A percentile compares a stretch with the other conserved stretches of the same genome.
These are phyloP conservation scores for Aotearoamyces nothofagi DNA, from an alignment of 2,329 filamentous ascomycete species.

Conservation along the genomic window DNA sequence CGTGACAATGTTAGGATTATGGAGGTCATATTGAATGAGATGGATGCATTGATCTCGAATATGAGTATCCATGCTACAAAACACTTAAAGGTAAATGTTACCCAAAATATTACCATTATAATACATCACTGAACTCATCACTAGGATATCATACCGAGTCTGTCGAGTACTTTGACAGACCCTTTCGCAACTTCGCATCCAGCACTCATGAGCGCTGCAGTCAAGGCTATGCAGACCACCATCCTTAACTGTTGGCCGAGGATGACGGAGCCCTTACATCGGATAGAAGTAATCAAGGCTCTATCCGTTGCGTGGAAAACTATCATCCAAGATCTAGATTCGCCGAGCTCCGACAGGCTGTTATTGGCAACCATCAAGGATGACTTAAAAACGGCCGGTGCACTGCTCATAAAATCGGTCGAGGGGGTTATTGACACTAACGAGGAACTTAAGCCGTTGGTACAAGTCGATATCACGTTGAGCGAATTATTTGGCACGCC, in stretches of 20 bases:
- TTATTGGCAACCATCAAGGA: slow-evolving; percentile 8
- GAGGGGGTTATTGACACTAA: slow-evolving; percentile 2
- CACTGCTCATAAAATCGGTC: slow-evolving; percentile 12
- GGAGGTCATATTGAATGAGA: slow-evolving; percentile 35
- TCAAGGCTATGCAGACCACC: slow-evolving; percentile 38
- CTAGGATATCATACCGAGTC: slow-evolving; percentile 50
- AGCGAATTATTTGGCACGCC: slow-evolving; percentile 19
- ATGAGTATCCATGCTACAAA: slow-evolving; percentile 50
- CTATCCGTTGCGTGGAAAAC: slow-evolving; percentile 49
- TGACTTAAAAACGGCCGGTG: slow-evolving; percentile 10
- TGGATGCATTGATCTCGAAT: slow-evolving; percentile 31
- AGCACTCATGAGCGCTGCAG: slow-evolving; percentile 32
- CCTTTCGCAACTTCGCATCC: slow-evolving; percentile 46
- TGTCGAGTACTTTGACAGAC: slow-evolving; percentile 49
- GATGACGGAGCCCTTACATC: slow-evolving; percentile 35
- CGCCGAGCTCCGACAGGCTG: too few relatives aligned
- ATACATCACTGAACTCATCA: neutral
- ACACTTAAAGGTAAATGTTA: slow-evolving; percentile 43
- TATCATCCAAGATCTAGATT: slow-evolving; percentile 26
- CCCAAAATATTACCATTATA: slow-evolving; percentile 7
- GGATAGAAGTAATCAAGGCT: slow-evolving; percentile 47
- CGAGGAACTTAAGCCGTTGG: slow-evolving; percentile 10
- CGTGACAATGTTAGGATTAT: slow-evolving; percentile 42
- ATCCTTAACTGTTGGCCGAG: slow-evolving; percentile 57
- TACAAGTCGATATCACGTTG: slow-evolving; percentile 21